Evolutionary conservation across 2,329 filamentous ascomycete species (phyloP), one percentile per base, ranked within the genome.

Genomic region (Paracorniculantispora psalliotae): DNA sequence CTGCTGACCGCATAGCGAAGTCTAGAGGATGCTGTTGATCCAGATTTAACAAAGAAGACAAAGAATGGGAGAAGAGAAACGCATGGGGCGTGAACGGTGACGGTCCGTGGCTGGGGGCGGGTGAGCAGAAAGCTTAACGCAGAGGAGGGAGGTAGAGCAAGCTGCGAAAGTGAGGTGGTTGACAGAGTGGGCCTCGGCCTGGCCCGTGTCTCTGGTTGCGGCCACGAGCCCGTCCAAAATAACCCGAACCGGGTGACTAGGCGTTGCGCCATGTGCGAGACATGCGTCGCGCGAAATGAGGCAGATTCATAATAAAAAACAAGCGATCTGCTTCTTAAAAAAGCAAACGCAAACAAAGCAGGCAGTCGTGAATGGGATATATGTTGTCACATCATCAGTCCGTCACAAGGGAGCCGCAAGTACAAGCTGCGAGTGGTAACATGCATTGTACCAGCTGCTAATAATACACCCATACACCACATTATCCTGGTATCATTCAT

Each of bases 141-240:
- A n/a, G n/a, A n/a, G n/a, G n/a, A n/a, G n/a, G n/a, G n/a, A n/a
- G n/a, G n/a, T n/a, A n/a, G n/a, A n/a, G n/a, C n/a, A n/a, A n/a
- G n/a, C n/a, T n/a, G 23, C n/a, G 52, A 48, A 56, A 56, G 26
- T 46, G 55, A 58, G 55, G 47, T 58, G 55, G 55, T 58, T 58
- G 55, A 58, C 47, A 33, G 28, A 46, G 55, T 58, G 55, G 55
- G 47, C 47, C 53, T 35, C 55, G 47, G 35, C 26, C 23, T 33
- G 46, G 54, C 54, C 47, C 47, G 47, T 44, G 41, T 56, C 49
- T 52, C 49, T 41, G 49, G 33, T 54, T 54, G 51, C 37, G 12
- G 39, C 39, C 39, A 21, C 25, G 46, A 49, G 25, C 25, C 2
- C 5, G 51, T 21, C 37, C 21, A 10, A 19, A n/a, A n/a, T n/a